Evolutionary conservation across 2,329 filamentous ascomycete species (phyloP).

Genomic region (Trichoderma sp.): DNA sequence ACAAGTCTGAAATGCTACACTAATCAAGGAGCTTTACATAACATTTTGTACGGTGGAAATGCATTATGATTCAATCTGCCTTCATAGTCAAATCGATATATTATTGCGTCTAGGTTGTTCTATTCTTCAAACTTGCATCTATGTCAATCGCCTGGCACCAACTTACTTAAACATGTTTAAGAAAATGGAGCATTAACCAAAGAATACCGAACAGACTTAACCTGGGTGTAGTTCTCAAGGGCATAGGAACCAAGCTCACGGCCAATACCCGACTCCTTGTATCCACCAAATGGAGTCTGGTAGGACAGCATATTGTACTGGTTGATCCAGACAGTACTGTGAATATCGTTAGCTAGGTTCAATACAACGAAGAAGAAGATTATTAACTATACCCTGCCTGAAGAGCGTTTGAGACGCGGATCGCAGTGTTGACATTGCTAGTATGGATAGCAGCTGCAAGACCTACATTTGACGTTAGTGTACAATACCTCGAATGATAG

Average conservation of each 20-base stretch:
- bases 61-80: too few relatives aligned
- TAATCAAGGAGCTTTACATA: neutral
- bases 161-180: too few relatives aligned
- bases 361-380: too few relatives aligned
- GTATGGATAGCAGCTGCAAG: constrained; percentile 32
- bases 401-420: constrained; percentile 46
- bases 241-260: constrained; percentile 34
- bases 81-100: too few relatives aligned
- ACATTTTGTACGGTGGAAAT: neutral
- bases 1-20: neutral
- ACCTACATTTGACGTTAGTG: too few relatives aligned
- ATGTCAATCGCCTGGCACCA: too few relatives aligned
- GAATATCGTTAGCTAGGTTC: too few relatives aligned
- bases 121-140: too few relatives aligned
- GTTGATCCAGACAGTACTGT: constrained; percentile 60
- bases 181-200: too few relatives aligned
- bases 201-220: constrained; percentile 26
- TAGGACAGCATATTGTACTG: constrained; percentile 27
- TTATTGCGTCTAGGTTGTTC: too few relatives aligned
- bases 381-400: constrained; percentile 48
- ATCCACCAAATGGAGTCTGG: constrained; percentile 33
- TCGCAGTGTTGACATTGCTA: constrained; percentile 32
- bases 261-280: constrained; percentile 35
- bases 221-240: constrained; percentile 30
- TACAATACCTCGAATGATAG: too few relatives aligned